Conservation (phyloP, 768 basidiomycete genomes). For the Coprinopsis marcescibilis region DNA sequence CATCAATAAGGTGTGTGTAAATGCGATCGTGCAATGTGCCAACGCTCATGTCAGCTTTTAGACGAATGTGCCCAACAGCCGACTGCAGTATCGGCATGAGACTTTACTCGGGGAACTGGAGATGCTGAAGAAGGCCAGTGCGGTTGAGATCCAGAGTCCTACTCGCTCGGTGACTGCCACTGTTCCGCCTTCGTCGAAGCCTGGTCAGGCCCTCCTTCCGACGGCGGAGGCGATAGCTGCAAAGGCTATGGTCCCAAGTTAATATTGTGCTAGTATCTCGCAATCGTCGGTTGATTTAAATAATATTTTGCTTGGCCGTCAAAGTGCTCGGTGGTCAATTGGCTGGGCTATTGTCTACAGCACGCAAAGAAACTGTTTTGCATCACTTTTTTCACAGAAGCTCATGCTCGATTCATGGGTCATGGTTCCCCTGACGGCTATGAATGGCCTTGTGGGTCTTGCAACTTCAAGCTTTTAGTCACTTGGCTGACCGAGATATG, state of each 20-base stretch:
- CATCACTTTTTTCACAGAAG: background rate
- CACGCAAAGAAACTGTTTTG: no score
- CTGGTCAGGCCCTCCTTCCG: conserved; percentile 19
- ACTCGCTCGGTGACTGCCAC: background rate
- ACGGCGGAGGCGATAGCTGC: conserved; percentile 32
- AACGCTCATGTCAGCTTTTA: conserved; percentile 22
- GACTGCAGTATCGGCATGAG: conserved; percentile 86
- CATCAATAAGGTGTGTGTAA: conserved; percentile 73
- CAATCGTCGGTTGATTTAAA: no score
- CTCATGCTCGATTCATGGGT: conserved; percentile 8
- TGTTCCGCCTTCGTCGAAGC: background rate
- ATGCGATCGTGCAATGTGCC: background rate
- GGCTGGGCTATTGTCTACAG: background rate
- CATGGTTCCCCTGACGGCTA: no score
- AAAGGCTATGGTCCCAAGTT: conserved; percentile 34
- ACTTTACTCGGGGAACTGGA: conserved; percentile 83
- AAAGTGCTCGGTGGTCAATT: no score
- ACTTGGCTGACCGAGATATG: no score
- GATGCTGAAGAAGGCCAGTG: conserved; percentile 38
- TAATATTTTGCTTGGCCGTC: no score
- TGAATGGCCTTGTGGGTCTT: no score
- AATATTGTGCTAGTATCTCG: no score
- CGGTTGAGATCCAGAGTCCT: conserved; percentile 1
- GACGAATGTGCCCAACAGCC: conserved; percentile 96
- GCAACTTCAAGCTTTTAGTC: no score